Base-by-base conservation (phyloP, 2,329 filamentous ascomycete genomes). In the Phoma herbarum region DNA sequence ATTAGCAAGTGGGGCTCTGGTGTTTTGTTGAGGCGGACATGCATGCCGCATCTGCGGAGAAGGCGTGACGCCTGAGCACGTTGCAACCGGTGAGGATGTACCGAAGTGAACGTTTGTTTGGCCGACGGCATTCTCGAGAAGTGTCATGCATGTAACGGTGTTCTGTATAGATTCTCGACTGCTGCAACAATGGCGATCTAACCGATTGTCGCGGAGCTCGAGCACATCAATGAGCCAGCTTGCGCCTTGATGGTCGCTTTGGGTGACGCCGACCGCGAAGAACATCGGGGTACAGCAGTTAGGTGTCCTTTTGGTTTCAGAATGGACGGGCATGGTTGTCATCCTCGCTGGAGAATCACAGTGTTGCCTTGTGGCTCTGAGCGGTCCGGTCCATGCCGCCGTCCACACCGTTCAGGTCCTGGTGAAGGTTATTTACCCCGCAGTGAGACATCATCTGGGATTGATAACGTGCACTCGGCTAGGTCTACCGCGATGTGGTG, bases 1-100 rank as follows among this genome's bases (percentile, higher is more conserved):
- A 11, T 25, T 57, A 55, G 55, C 55, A 57, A 61, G 57, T 39
- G 54, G 47, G 47, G 45, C 22, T 9, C 4, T 59, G 33, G 16
- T 16, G 42, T 64, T 67, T 65, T 67, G 66, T 68, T 70, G 66
- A 61, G 63, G 52, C 29, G 44, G 56, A 47, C 56, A 57, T 61
- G 66, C 63, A 63, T 62, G 57, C 28, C 45, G 43, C 16, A 48
- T 51, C 37, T 66, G 67, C 56, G 49, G 49, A 58, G 49, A 58
- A 61, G 60, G 63, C 62, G 57, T 59, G 48, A 64, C 64, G 66
- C 61, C 61, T 61, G 52, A 55, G 59, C 63, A 61, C 58, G 58
- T 64, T 64, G 52, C 60, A 37, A 52, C 52, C 48, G 56, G 48
- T 33, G n/a, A 52, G 31, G 2, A 25, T n/a, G 3, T 16, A 18